These are phyloP conservation scores for Cyanidiococcus yangmingshanensis DNA, from an alignment of 23 red algal species.

Conservation along the genomic window DNA sequence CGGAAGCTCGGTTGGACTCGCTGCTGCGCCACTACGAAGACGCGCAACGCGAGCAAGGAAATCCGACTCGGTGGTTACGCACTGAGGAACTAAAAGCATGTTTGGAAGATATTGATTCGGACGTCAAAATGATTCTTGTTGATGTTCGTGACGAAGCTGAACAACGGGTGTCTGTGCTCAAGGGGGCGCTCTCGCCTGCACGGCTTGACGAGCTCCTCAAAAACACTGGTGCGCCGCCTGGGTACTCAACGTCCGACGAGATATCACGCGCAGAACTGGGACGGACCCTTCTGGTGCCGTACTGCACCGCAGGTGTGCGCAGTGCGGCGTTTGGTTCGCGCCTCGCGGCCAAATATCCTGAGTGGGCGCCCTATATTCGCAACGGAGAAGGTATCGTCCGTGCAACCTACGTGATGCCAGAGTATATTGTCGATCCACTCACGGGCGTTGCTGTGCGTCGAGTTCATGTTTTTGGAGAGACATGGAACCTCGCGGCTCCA, in stretches of 20 bases:
- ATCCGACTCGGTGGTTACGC: not conserved
- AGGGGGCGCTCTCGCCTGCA: not conserved
- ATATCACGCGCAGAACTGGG: not conserved
- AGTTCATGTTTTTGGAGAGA: not conserved
- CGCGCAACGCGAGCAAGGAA: not conserved
- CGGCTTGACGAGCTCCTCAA: not conserved
- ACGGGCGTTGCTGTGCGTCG: not conserved
- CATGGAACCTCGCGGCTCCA: not conserved
- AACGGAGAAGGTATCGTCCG: slow-evolving; percentile 13
- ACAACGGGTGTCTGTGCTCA: not conserved
- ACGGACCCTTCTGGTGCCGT: not conserved
- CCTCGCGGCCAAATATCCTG: not conserved
- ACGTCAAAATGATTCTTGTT: not conserved
- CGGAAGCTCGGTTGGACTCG: not conserved
- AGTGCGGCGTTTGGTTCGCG: not conserved
- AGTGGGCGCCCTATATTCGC: not conserved
- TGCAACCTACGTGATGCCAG: slow-evolving; percentile 3
- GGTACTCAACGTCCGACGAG: not conserved
- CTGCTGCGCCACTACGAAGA: not conserved
- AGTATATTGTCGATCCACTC: not conserved
- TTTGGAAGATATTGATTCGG: not conserved
- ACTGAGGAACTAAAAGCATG: not conserved
- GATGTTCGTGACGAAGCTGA: slow-evolving; percentile 1
- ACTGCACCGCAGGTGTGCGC: slow-evolving; percentile 16
- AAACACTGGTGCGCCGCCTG: not conserved